Evolutionary conservation across 495 filamentous ascomycete genomes (phyloP), one percentile per base, ranked within the genome.

Genomic region (Tuber umbilicatum): DNA sequence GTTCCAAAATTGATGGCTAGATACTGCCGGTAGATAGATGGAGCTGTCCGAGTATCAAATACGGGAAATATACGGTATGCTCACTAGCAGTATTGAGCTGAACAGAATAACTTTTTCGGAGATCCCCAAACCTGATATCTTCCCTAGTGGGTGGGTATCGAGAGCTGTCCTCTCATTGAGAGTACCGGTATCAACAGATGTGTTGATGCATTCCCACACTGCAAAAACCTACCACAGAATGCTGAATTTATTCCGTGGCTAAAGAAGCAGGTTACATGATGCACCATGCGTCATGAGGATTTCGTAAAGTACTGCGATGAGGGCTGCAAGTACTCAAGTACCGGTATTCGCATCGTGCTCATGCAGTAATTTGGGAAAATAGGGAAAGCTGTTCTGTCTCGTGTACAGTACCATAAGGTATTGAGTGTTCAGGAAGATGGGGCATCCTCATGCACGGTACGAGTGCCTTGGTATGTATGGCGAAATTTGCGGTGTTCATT

Each of bases 291-390:
- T 27, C 55, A 64, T 35, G 27, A 64, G 12, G 10, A 27, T 35
- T 35, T 64, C 55, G 55, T 27, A 64, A 14, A 64, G 55, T 16
- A 64, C 55, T 64, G 55, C 55, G 55, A 16, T 35, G 27, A 17
- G 35, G 55, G 27, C 14, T 12, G 14, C 31, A 16, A 35, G 14
- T 64, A 31, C 50, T 60, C 55, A 27, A 64, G 55, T 35, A 64
- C 55, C 27, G 27, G 14, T 64, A 35, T 17, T 35, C 27, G 55
- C 12, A 7, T 64, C 27, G 27, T 5, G 10, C 55, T 17, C n/a
- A 64, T 16, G 55, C 27, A 35, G 55, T 64, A 35, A 64, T 64
- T 64, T 64, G 55, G 55, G 55, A 35, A 64, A 64, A 64, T 64
- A 35, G 14, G 27, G 55, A 64, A 64, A 35, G 55, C 14, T 19